Base-by-base conservation (phyloP, 2,329 filamentous ascomycete genomes). In the Sclerotinia subarctica region DNA sequence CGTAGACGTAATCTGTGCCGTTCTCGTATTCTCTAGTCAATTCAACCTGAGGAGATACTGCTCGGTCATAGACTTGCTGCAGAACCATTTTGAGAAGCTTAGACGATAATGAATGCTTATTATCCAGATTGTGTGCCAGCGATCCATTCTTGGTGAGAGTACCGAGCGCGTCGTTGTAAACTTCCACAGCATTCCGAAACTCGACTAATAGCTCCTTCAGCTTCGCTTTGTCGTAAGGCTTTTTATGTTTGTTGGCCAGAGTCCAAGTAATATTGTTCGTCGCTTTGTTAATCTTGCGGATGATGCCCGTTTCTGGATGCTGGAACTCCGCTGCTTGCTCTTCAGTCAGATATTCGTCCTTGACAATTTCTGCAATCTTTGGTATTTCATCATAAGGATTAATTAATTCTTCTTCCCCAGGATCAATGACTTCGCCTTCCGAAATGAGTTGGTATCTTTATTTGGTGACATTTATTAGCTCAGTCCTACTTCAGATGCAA, bases 1-100 rank as follows among this genome's bases (percentile, higher is more conserved):
- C 95, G 77, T 99, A 99, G 51, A 96, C 92, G 74, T 96, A 94
- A 79, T 96, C 93, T 72, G 91, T 92, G 73, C 94, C 94, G 76
- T 93, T 93, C 76, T 95, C 88, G 78, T 98, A 97, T 74, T 91
- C 89, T 69, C 88, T 88, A 17, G 98, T 86, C 13, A 90, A 86
- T 71, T 96, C 92, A 32, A 97, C 93, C 70, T 91, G 88, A 7
- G 93, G 94, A 2, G 94, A 95, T 10, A 99, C 95, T 6, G 93
- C 96, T 63, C 95, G 92, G 74, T 94, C 89, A 80, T 97, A 98
- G 29, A 93, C 90, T 78, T 99, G 94, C 66, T 86, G 88, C 53
- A 96, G 85, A 74, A 97, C 94, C 72, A 93, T 89, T 72, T 91
- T 88, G 58, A 94, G 88, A 60, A 94, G 86, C 56, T 87, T 86